Evolutionary conservation across 768 basidiomycete species (phyloP).

Genomic region (Leccinum disarticulatum): DNA sequence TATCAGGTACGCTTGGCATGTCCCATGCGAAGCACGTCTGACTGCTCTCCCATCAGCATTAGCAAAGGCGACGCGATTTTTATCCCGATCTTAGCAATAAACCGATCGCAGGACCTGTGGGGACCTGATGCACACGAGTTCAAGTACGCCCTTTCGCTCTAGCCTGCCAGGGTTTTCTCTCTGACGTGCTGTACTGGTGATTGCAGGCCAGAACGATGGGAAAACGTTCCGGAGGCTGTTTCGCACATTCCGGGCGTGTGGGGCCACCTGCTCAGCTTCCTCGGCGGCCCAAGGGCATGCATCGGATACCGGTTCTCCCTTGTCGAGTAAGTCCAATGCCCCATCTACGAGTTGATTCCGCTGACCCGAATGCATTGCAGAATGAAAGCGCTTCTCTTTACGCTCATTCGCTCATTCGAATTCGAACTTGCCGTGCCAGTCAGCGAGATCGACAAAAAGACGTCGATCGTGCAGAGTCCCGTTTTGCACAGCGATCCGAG

Average conservation of each 20-base stretch:
- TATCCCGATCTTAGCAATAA: conserved; percentile 53
- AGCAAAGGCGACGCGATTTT: conserved; percentile 46
- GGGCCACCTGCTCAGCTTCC: conserved; percentile 59
- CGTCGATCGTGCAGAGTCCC: conserved; percentile 43
- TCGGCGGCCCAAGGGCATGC: conserved; percentile 64
- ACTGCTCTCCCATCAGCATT: conserved; percentile 25
- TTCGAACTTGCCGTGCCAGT: conserved; percentile 53
- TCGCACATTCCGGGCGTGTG: conserved; percentile 56
- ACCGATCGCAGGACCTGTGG: conserved; percentile 55
- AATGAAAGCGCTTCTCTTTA: background rate
- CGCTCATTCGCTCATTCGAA: conserved; percentile 48
- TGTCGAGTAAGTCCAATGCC: conserved; percentile 45
- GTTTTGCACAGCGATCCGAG: conserved; percentile 39
- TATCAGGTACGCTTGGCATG: conserved; percentile 33
- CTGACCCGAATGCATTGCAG: background rate
- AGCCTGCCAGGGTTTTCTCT: background rate
- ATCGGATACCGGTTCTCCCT: conserved; percentile 68
- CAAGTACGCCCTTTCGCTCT: conserved; percentile 35
- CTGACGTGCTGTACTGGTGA: background rate
- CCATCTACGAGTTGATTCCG: background rate
- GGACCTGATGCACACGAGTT: conserved; percentile 63
- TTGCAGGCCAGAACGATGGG: conserved; percentile 48
- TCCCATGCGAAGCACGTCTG: background rate
- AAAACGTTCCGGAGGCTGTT: conserved; percentile 42
- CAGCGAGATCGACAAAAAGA: conserved; percentile 35